Base-by-base conservation (phyloP, 257 asterid species). In the Phtheirospermum japonicum region DNA sequence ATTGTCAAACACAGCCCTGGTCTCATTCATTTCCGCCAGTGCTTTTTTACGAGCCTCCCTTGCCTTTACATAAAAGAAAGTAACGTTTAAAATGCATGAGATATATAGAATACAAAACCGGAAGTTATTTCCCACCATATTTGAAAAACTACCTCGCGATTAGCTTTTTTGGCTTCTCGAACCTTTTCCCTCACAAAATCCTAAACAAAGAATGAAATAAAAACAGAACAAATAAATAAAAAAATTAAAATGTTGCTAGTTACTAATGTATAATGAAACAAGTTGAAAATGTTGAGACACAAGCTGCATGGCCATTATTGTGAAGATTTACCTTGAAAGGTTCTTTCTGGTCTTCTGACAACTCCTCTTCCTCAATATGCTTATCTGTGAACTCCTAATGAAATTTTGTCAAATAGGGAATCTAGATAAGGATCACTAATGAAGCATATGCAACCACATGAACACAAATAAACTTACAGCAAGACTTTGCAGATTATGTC, bases 31-130 rank as follows among this genome's bases (percentile, higher is more conserved):
- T 67, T 86, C 96, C 20, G 76, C 90, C 75, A 79, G 49, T 18
- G 87, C 87, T 71, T 85, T 92, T 78, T 52, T 82, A 71, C 99
- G 91, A 52, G 95, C 88, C 61, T 79, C 93, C 82, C 81, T 85
- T 45, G 97, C 97, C 98, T 90, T 45, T 57, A 61, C n/a, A 54
- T 9, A 61, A 72, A 61, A 12, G 40, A 65, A 37, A 57, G 23
- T 42, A 64, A 9, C 37, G 50, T 32, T 64, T 19, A 71, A 8
- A 17, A 71, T 26, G 36, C 45, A 63, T 13, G 40, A 49, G 34
- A 39, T 14, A 56, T 46, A 54, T 19, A 64, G 14, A 64, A 57
- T 31, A 56, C 57, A 33, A 50, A 48, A 67, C 20, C 42, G 63
- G 34, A 67, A 42, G 65, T 34, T 53, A 5, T 6, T 7, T 1